These are phyloP conservation scores for Nevesoporus exiguus DNA, from an alignment of 768 basidiomycete genomes.

Conservation along the genomic window DNA sequence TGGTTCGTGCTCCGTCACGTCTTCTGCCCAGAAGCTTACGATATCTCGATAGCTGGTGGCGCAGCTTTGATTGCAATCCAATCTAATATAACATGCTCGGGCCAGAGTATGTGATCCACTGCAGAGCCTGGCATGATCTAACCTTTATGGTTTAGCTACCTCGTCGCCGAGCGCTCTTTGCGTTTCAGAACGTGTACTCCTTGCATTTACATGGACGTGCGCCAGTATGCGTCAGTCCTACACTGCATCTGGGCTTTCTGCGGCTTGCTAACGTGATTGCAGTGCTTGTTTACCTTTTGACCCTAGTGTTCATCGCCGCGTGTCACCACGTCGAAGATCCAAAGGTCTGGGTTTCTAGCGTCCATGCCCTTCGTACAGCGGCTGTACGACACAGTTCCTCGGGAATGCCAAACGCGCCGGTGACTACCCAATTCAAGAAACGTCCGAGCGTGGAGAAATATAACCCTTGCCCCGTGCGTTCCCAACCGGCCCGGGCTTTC, in stretches of 20 bases:
- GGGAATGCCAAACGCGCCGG: slow-evolving; percentile 36
- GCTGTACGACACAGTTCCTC: slow-evolving; percentile 27
- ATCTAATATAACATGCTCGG: slow-evolving; percentile 36
- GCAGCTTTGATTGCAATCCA: slow-evolving; percentile 43
- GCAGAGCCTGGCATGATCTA: background rate
- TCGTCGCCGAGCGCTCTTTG: slow-evolving; percentile 31
- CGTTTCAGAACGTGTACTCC: slow-evolving; percentile 50
- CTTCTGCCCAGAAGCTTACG: slow-evolving; percentile 7
- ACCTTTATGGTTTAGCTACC: background rate
- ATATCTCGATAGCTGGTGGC: slow-evolving; percentile 45
- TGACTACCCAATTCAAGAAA: slow-evolving; percentile 36
- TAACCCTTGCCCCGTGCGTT: slow-evolving; percentile 43
- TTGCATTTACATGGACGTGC: slow-evolving; percentile 59
- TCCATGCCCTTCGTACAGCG: slow-evolving; percentile 43
- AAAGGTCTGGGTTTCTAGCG: slow-evolving; percentile 48
- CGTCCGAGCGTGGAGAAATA: slow-evolving; percentile 36
- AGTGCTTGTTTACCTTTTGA: slow-evolving; percentile 61
- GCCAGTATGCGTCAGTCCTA: slow-evolving; percentile 38
- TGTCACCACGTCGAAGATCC: slow-evolving; percentile 43
- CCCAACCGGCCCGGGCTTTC: slow-evolving; percentile 29
- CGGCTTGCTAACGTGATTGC: slow-evolving; percentile 4
- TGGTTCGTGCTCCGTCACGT: slow-evolving; percentile 38
- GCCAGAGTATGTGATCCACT: slow-evolving; percentile 21
- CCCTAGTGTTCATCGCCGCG: slow-evolving; percentile 44
- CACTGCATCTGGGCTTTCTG: background rate